Percentiles rank a stretch among this genome's conserved stretches.
Evolutionary conservation across 2,329 filamentous ascomycete species (phyloP).

Genomic region (Pyricularia sp.): DNA sequence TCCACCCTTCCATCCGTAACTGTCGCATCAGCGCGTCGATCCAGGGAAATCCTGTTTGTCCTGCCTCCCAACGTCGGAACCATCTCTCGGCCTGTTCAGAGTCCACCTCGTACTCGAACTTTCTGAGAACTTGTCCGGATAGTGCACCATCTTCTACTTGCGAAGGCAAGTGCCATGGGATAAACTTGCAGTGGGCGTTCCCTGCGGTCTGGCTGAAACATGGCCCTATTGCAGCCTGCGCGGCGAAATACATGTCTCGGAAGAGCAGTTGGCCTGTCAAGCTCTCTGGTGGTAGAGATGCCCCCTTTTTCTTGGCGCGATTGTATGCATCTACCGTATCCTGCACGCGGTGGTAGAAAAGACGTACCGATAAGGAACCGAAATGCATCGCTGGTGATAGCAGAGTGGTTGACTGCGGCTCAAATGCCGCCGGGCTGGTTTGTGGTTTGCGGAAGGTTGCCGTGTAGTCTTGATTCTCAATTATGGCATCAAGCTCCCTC

Average conservation of each 20-base stretch:
- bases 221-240: conserved; percentile 54
- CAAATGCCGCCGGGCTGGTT: conserved; percentile 60
- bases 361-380: conserved; percentile 53
- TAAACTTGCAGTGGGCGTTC: conserved; percentile 57
- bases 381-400: conserved; percentile 66
- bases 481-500: conserved; percentile 41
- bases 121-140: not conserved
- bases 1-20: conserved; percentile 59
- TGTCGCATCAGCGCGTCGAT: conserved; percentile 74
- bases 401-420: conserved; percentile 59
- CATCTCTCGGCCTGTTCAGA: conserved; percentile 46
- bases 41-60: conserved; percentile 64
- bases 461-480: conserved; percentile 51
- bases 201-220: conserved; percentile 50
- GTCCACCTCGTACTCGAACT: conserved; percentile 50
- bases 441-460: conserved; percentile 66
- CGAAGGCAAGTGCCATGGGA: conserved; percentile 65
- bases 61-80: conserved; percentile 56
- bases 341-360: conserved; percentile 61
- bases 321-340: conserved; percentile 46
- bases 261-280: conserved; percentile 63
- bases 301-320: conserved; percentile 38
- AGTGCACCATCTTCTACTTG: conserved; percentile 29
- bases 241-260: conserved; percentile 73
- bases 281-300: conserved; percentile 52